Base-by-base conservation (phyloP, 139 green algal species). In the Micractinium conductrix region DNA sequence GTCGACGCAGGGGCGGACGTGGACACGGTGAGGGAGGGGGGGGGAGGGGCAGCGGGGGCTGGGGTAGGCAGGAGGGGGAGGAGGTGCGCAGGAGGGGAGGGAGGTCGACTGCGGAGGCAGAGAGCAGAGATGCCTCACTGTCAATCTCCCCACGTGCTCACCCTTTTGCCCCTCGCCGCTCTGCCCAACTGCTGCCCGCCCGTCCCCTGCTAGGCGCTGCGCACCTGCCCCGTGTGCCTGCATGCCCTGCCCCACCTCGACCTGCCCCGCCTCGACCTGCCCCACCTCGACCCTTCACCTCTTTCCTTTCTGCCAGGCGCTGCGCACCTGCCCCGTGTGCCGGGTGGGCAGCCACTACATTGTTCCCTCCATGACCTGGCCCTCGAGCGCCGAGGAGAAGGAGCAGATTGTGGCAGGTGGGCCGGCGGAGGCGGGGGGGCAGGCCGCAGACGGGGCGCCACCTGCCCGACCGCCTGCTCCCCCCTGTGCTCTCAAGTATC, bases 301-400 rank as follows among this genome's bases (percentile, higher is more conserved):
- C n/a, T n/a, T n/a, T n/a, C n/a, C n/a, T n/a, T n/a, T n/a, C 65
- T 44, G 16, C 19, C 82, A 89, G 83, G 90, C 90, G 40, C 45
- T 93, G 89, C 84, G 94, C 58, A 90, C 93, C 33, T 98, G 95
- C 86, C 94, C 94, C 3, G 40, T 95, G 10, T 98, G 95, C 85
- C 91, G 95, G 30, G 87, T 79, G 4, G 58, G 84, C 44, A 90
- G 89, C 35, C 84, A 93, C 85, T 97, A 94, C 73, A 88, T 98
- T 1, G 95, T 92, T 1, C 95, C 94, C 12, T 92, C 84, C 38
- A 79, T 81, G 21, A 71, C 88, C 33, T 98, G 93, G 93, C 95
- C 94, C 7, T 45, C 85, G 0, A 91, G 50, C 28, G 16, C 37
- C 24, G 91, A 91, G 53, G 93, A 95, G 22, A 95, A 94, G 83